Evolutionary conservation across 768 basidiomycete genomes (phyloP).

Genomic region (Leucosporidium creatinivorum): DNA sequence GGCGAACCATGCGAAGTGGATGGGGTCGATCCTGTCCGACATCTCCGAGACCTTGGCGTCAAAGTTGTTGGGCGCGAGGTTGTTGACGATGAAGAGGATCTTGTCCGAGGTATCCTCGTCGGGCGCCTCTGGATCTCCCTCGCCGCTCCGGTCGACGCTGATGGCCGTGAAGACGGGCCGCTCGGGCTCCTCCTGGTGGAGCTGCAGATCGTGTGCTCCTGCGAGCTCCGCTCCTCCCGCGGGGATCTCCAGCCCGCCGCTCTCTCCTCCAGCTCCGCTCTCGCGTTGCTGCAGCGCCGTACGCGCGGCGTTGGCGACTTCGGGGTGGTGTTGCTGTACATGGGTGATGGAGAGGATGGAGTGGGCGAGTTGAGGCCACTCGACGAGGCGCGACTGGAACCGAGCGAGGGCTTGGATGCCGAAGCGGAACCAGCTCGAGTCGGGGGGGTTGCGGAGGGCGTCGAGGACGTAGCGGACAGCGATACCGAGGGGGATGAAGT

Average conservation of each 20-base stretch:
- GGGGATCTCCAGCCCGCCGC: constrained; percentile 32
- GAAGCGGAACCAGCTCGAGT: constrained; percentile 90
- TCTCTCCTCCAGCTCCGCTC: constrained; percentile 35
- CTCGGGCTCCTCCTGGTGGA: constrained; percentile 43
- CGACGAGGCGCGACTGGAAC: constrained; percentile 75
- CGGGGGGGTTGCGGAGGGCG: constrained; percentile 80
- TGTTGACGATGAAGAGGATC: constrained; percentile 96
- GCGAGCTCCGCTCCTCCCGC: not conserved
- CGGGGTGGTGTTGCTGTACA: constrained; percentile 75
- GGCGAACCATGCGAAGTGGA: constrained; percentile 89
- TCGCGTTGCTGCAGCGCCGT: constrained; percentile 32
- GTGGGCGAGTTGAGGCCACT: constrained; percentile 89
- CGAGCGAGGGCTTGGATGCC: constrained; percentile 82
- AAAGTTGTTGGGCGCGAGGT: constrained; percentile 88
- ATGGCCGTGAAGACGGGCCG: constrained; percentile 66
- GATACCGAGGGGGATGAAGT: constrained; percentile 88
- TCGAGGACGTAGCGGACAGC: constrained; percentile 95
- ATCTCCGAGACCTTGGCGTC: constrained; percentile 81
- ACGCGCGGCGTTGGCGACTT: constrained; percentile 42
- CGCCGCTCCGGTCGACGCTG: constrained; percentile 60
- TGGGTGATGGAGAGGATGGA: constrained; percentile 80
- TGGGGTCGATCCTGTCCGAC: constrained; percentile 70
- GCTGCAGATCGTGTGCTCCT: not conserved
- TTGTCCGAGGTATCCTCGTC: constrained; percentile 83
- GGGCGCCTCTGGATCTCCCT: constrained; percentile 57